Base-by-base conservation (phyloP, 1,284 basidiomycete genomes). In the Pseudomicrostroma phylloplanum region DNA sequence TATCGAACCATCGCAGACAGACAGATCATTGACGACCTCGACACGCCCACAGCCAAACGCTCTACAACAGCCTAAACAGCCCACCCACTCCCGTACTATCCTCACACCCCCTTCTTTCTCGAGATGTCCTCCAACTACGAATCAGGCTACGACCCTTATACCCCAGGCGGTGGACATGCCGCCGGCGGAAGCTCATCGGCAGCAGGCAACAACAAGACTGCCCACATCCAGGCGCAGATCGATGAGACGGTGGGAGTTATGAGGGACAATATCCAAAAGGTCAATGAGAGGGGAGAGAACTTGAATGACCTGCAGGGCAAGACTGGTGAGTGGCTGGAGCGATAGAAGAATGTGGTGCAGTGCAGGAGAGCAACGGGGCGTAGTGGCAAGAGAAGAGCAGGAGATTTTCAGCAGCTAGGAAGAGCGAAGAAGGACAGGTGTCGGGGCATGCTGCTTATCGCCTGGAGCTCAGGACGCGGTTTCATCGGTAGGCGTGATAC, bases 281-380 rank as follows among this genome's bases (percentile, higher is more conserved):
- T 96, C 40, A 90, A 92, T 23, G 92, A 97, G 83, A 84, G 94
- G 78, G 93, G 93, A 75, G 94, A 97, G 82, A 83, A 91, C 69
- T 83, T 98, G 66, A 92, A 97, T 80, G 88, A 89, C 60, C 83
- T 97, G 70, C 94, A 97, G 82, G 92, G 96, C 83, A 97, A 97
- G 85, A 97, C 94, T 58, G 92, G 93, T 93, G 74, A 74, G 88
- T 84, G 15, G 12, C n/a, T 2, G n/a, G n/a, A 9, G 48, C 48
- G 9, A 42, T 42, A n/a, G 41, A 42, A 42, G n/a, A n/a, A n/a
- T n/a, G n/a, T n/a, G n/a, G n/a, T n/a, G 9, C 30, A 36, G 30
- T 36, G 30, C n/a, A 36, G 30, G 30, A 36, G 55, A 36, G 42
- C 41, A 25, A 12, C 21, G 21, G 41, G 9, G 21, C 21, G 9